These are phyloP conservation scores for Rhodomyrtus tomentosa DNA, from an alignment of 345 rosid genomes.

Conservation along the genomic window DNA sequence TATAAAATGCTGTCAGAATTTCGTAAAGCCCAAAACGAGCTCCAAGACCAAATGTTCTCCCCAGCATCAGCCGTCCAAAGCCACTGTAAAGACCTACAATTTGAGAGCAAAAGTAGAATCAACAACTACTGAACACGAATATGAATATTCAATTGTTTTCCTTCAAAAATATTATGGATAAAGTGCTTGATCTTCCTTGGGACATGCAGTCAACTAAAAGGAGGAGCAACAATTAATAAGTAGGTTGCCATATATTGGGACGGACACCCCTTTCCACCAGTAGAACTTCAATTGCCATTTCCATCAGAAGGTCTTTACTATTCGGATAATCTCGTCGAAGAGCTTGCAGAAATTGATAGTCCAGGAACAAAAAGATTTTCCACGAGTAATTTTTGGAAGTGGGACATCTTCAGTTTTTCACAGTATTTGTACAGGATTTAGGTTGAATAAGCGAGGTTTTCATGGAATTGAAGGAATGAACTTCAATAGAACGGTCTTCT, in stretches of 20 bases:
- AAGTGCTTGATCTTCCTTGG: neutral
- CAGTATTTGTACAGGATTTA: neutral
- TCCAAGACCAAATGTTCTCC: constrained; percentile 59
- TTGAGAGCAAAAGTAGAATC: neutral
- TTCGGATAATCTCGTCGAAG: neutral
- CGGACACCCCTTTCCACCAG: neutral
- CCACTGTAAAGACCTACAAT: constrained; percentile 71
- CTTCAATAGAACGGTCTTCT: neutral
- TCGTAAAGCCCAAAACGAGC: constrained; percentile 81
- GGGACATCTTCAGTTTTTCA: neutral
- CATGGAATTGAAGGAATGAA: neutral
- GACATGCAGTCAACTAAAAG: neutral
- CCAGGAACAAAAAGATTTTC: neutral
- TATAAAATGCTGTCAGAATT: constrained; percentile 63
- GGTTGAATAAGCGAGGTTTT: neutral
- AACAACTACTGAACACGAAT: neutral
- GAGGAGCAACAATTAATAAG: neutral
- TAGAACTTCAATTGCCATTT: neutral
- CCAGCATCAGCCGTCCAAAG: constrained; percentile 51
- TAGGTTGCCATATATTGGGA: neutral
- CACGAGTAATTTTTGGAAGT: neutral
- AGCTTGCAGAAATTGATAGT: neutral
- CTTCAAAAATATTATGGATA: neutral
- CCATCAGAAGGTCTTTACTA: neutral
- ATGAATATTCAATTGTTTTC: neutral